A percentile compares a stretch with the other conserved stretches of the same genome.
These are phyloP conservation scores for Filobasidium uniguttulatum DNA, from an alignment of 1,284 basidiomycete genomes.

Conservation along the genomic window DNA sequence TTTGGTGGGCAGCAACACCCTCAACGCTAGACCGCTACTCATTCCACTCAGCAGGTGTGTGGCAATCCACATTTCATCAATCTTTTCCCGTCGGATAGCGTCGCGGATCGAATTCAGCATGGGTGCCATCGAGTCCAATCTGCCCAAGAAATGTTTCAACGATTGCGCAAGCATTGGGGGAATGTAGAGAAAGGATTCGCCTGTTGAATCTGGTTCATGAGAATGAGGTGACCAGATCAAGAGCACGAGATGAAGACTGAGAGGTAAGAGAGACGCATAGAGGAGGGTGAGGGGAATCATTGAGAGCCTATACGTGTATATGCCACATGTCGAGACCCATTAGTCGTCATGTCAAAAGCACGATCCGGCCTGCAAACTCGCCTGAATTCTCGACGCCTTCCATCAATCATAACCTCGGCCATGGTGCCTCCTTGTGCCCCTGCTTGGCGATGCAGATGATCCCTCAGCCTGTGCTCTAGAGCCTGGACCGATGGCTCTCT, in stretches of 20 bases:
- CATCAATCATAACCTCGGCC: too few species aligned
- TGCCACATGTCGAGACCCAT: not conserved
- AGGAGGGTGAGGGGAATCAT: slow-evolving; percentile 65
- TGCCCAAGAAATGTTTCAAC: too few species aligned
- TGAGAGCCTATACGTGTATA: slow-evolving; percentile 43
- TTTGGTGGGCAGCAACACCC: slow-evolving; percentile 34
- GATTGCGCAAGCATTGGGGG: not conserved
- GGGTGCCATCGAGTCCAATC: too few species aligned
- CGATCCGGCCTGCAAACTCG: not conserved
- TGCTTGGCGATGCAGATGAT: too few species aligned
- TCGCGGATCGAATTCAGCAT: not conserved
- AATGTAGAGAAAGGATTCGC: not conserved
- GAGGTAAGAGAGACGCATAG: slow-evolving; percentile 74
- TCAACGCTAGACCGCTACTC: slow-evolving; percentile 57
- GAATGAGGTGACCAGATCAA: slow-evolving; percentile 59
- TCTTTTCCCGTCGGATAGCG: slow-evolving; percentile 32
- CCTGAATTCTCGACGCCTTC: slow-evolving; percentile 2
- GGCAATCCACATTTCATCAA: slow-evolving; percentile 68
- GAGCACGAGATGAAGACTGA: slow-evolving; percentile 67
- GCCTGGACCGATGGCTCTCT: too few species aligned
- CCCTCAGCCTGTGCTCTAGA: too few species aligned
- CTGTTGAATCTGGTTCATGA: slow-evolving; percentile 19
- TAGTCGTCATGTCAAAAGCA: not conserved
- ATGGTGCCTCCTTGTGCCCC: too few species aligned
- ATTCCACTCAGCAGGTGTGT: slow-evolving; percentile 72